Conservation (phyloP, 139 green algal genomes). For the Spirogloea muscicola region DNA sequence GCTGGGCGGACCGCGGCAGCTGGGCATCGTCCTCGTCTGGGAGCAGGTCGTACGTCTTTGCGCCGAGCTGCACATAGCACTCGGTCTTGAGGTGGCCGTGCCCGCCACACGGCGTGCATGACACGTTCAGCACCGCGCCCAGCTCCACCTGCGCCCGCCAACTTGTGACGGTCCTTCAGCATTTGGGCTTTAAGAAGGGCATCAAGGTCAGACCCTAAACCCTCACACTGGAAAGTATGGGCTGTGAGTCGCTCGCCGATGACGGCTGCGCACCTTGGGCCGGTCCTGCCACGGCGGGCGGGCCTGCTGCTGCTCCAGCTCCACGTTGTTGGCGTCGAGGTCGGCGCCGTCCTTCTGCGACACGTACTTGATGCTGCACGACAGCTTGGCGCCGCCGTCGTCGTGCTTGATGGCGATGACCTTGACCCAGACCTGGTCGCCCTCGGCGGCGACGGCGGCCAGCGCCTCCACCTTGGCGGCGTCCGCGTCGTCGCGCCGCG, state of each 20-base stretch:
- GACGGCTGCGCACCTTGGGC: neutral
- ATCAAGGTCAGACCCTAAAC: too few species aligned
- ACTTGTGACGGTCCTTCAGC: neutral
- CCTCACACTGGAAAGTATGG: too few species aligned
- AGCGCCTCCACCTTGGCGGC: conserved; percentile 59
- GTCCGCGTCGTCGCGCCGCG: conserved; percentile 58
- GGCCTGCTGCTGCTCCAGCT: conserved; percentile 13
- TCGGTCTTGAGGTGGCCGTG: conserved; percentile 43
- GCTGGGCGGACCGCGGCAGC: too few species aligned
- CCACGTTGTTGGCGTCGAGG: conserved; percentile 54
- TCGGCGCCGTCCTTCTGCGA: conserved; percentile 60
- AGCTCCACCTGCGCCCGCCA: conserved; percentile 26
- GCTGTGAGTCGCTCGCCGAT: neutral
- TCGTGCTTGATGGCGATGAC: conserved; percentile 41
- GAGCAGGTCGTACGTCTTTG: conserved; percentile 27
- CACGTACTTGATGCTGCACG: conserved; percentile 68
- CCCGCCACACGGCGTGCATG: conserved; percentile 37
- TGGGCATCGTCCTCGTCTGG: conserved; percentile 10
- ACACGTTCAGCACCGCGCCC: conserved; percentile 34
- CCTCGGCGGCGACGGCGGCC: conserved; percentile 59
- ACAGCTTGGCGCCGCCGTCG: conserved; percentile 53
- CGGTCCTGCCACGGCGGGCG: conserved; percentile 3
- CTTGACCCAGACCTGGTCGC: conserved; percentile 58
- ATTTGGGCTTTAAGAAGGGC: neutral
- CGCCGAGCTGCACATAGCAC: conserved; percentile 21